These are phyloP conservation scores for Globisporangium polare DNA, from an alignment of 352 stramenopile genomes.

Conservation along the genomic window DNA sequence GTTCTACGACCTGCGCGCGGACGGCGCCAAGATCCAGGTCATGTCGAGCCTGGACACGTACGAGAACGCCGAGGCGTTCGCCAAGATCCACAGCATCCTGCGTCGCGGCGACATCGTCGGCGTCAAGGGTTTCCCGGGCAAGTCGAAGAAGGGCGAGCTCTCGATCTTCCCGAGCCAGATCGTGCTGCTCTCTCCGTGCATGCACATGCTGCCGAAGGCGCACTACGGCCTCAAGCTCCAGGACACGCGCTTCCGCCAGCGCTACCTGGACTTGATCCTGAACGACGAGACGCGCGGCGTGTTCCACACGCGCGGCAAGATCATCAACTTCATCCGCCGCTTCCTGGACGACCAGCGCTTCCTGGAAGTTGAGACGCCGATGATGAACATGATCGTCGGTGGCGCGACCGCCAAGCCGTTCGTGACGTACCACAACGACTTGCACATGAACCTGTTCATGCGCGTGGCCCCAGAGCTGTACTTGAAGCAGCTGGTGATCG, in stretches of 20 bases:
- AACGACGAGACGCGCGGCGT: constrained; percentile 92
- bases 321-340: constrained; percentile 92
- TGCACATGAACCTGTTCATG: constrained; percentile 96
- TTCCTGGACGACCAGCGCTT: constrained; percentile 94
- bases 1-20: constrained; percentile 97
- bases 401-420: constrained; percentile 97
- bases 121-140: constrained; percentile 91
- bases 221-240: constrained; percentile 68
- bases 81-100: constrained; percentile 87
- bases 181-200: constrained; percentile 75
- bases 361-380: constrained; percentile 98
- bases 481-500: constrained; percentile 97
- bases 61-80: constrained; percentile 48
- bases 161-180: constrained; percentile 93
- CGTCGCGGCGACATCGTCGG: constrained; percentile 97
- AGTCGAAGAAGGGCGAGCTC: constrained; percentile 98
- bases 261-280: constrained; percentile 97
- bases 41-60: constrained; percentile 91
- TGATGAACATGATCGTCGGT: constrained; percentile 94
- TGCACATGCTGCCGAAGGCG: constrained; percentile 83
- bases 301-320: constrained; percentile 92
- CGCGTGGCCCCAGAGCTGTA: constrained; percentile 97
- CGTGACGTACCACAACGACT: constrained; percentile 96
- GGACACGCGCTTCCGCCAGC: constrained; percentile 87
- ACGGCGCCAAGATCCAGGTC: constrained; percentile 95